These are phyloP conservation scores for Porpolomopsis calyptriformis DNA, from an alignment of 768 basidiomycete genomes.

Conservation along the genomic window DNA sequence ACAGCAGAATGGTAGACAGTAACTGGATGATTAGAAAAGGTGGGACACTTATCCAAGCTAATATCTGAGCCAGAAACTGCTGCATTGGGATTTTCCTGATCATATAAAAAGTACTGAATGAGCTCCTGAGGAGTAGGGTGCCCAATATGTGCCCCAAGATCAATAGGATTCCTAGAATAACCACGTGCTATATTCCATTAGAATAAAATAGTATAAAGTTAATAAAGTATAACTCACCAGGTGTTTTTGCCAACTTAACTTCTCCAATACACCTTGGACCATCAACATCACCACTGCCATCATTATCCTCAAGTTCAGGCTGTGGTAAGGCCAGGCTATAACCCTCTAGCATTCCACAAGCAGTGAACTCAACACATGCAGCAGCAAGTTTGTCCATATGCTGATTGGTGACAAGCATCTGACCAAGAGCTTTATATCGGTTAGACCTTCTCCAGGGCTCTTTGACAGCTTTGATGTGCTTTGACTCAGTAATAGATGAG, in stretches of 20 bases:
- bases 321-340: too few species aligned
- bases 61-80: neutral
- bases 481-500: constrained; percentile 18
- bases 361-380: constrained; percentile 10
- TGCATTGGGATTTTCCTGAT: constrained; percentile 3
- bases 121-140: too few species aligned
- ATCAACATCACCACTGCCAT: too few species aligned
- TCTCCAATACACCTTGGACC: too few species aligned
- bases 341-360: constrained; percentile 15
- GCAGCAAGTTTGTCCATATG: constrained; percentile 15
- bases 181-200: too few species aligned
- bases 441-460: constrained; percentile 16
- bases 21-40: neutral
- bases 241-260: too few species aligned
- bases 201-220: too few species aligned
- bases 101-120: constrained; percentile 20
- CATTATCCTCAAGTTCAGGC: too few species aligned
- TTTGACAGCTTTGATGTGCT: constrained; percentile 19
- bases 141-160: constrained; percentile 13
- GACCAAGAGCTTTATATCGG: constrained; percentile 12
- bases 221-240: too few species aligned
- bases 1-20: neutral
- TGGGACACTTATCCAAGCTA: constrained; percentile 1
- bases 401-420: too few species aligned
- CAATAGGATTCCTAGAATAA: neutral